Evolutionary conservation across 345 rosid species (phyloP).

Genomic region (Eucalyptus sp.): DNA sequence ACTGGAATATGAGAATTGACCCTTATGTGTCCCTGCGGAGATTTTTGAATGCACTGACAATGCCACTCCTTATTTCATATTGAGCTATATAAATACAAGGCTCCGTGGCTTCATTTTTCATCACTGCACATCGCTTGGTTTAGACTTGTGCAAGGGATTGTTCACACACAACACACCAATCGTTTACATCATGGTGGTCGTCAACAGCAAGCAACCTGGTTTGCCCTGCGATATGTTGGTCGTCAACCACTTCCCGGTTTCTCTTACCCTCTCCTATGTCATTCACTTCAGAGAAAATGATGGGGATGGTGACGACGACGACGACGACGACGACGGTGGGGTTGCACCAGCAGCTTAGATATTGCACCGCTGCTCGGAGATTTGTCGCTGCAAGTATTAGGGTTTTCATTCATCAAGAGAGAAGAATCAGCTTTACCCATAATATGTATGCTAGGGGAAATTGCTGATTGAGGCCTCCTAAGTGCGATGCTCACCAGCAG

Average conservation of each 20-base stretch:
- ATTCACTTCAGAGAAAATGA: neutral
- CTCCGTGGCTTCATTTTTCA: neutral
- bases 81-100: neutral
- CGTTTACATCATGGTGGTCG: neutral
- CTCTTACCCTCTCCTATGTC: neutral
- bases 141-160: neutral
- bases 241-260: neutral
- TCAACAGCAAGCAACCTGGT: neutral
- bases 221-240: neutral
- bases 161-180: neutral
- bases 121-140: neutral
- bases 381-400: neutral
- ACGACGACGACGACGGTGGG: neutral
- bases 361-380: neutral
- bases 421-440: neutral
- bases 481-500: neutral
- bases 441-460: neutral
- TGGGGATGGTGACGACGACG: neutral
- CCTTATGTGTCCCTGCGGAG: neutral
- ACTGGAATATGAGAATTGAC: neutral
- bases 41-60: neutral
- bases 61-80: neutral
- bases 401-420: neutral
- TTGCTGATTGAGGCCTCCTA: neutral
- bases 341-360: constrained; percentile 1